Evolutionary conservation across 441 rosid species (phyloP).

Genomic region (Gossypium aridum): DNA sequence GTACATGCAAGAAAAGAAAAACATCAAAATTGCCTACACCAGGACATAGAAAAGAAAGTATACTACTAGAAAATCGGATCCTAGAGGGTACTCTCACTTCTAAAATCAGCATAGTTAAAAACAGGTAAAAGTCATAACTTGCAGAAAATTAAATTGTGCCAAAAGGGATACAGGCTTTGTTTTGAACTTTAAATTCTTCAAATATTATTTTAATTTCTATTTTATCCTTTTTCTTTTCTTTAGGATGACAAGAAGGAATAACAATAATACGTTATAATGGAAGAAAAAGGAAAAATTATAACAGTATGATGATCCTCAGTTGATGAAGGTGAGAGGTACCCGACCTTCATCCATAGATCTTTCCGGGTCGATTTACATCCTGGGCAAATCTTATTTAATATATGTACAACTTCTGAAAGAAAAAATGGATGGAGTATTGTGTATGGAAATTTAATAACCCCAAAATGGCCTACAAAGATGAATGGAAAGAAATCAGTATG

Average conservation of each 20-base stretch:
- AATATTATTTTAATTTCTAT: neutral
- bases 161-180: neutral
- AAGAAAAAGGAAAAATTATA: neutral
- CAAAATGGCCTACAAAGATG: slow-evolving; percentile 67
- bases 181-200: neutral
- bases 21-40: slow-evolving; percentile 2
- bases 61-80: neutral
- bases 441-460: slow-evolving; percentile 53
- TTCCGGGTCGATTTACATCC: slow-evolving; percentile 71
- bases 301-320: neutral
- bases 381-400: slow-evolving; percentile 81
- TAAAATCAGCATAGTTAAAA: neutral
- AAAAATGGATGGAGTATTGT: slow-evolving; percentile 67
- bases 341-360: slow-evolving; percentile 59
- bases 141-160: neutral
- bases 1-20: slow-evolving; percentile 20
- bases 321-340: slow-evolving; percentile 21
- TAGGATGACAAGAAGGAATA: neutral
- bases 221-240: slow-evolving; percentile 1
- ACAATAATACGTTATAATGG: neutral
- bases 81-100: slow-evolving; percentile 5
- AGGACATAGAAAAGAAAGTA: slow-evolving; percentile 1
- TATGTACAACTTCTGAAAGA: slow-evolving; percentile 55
- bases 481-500: slow-evolving; percentile 16
- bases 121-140: neutral